Base-by-base conservation (phyloP, 768 basidiomycete genomes). In the Gloeostereum incarnatum region DNA sequence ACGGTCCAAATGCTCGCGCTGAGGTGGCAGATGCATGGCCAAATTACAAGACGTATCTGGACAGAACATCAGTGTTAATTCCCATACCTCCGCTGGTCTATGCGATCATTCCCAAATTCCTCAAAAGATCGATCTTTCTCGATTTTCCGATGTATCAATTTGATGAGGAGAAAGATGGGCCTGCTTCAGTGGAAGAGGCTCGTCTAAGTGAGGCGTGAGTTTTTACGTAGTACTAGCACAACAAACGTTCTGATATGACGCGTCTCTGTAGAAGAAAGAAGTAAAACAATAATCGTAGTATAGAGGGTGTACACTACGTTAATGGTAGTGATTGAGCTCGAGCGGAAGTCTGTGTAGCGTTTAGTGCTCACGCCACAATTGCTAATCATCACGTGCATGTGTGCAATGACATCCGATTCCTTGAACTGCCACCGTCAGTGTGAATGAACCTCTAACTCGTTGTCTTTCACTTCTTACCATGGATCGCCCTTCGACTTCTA, bases 81-180 rank as follows among this genome's bases (percentile, higher is more conserved):
- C 80, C 80, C 2, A 42, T 82, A 14, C 80, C 78, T 0, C 78
- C 73, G 0, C 36, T 51, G 0, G 5, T 82, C 1, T 83, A 83
- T 49, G 54, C 54, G 14, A 63, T 54, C 3, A 44, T 83, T 4
- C 81, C 81, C 2, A 39, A 36, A 0, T 53, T 64, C 38, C 10
- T 81, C 37, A 83, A 83, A 57, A 52, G 54, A 43, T 73, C 70
- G 2, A 5, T 82, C 7, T 49, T 83, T 40, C 47, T 83, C 20
- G 81, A 85, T 46, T 73, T 78, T 38, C 69, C 76, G 6, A 64
- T 81, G 45, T 84, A 73, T 53, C 57, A 59, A 27, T 80, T 80
- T 50, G 57, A 76, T 42, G 75, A 73, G 46, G 52, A 54, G 9
- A 68, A 50, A 44, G 74, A 77, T 46, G 70, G 73, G 6, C n/a